Percentiles rank a stretch among this genome's conserved stretches.
These are phyloP conservation scores for Carex myosuroides DNA, from an alignment of 176 grass and related monocot species.

Conservation along the genomic window DNA sequence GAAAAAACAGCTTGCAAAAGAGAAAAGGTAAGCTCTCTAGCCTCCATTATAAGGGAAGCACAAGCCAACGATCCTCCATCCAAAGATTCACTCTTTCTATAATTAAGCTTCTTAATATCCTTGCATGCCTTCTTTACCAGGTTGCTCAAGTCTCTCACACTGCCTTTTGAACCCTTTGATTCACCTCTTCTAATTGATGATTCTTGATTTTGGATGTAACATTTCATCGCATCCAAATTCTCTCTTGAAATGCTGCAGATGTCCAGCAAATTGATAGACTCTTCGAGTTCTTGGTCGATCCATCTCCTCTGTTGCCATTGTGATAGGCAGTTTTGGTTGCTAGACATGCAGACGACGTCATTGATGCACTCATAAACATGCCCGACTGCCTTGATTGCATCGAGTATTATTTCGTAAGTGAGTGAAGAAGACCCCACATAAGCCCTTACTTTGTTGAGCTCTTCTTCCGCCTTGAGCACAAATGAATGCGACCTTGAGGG, in stretches of 20 bases:
- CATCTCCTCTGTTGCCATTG: constrained; percentile 28
- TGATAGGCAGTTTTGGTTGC: constrained; percentile 36
- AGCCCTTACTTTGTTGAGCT: constrained; percentile 17
- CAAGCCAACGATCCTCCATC: constrained; percentile 1
- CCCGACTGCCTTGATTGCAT: constrained; percentile 5
- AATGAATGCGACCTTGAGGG: constrained; percentile 3
- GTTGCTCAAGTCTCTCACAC: constrained; percentile 25
- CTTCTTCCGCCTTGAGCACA: constrained; percentile 29
- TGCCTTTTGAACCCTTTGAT: constrained; percentile 15
- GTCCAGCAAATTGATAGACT: constrained; percentile 14
- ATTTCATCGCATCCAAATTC: constrained; percentile 31
- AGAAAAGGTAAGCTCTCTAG: neutral
- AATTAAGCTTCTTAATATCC: constrained; percentile 33
- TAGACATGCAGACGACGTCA: constrained; percentile 23
- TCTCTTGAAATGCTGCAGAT: constrained; percentile 40
- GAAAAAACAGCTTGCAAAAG: neutral
- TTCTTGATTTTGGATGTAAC: constrained; percentile 32
- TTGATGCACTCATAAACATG: constrained; percentile 26
- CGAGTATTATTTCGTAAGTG: neutral
- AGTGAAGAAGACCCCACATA: neutral
- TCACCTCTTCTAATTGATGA: constrained; percentile 32
- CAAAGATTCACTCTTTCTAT: constrained; percentile 22
- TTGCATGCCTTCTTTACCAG: constrained; percentile 44
- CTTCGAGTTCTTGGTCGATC: constrained; percentile 26
- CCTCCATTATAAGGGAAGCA: neutral